These are phyloP conservation scores for Uronychia setigera DNA, from an alignment of 73 alveolate genomes.

Conservation along the genomic window DNA sequence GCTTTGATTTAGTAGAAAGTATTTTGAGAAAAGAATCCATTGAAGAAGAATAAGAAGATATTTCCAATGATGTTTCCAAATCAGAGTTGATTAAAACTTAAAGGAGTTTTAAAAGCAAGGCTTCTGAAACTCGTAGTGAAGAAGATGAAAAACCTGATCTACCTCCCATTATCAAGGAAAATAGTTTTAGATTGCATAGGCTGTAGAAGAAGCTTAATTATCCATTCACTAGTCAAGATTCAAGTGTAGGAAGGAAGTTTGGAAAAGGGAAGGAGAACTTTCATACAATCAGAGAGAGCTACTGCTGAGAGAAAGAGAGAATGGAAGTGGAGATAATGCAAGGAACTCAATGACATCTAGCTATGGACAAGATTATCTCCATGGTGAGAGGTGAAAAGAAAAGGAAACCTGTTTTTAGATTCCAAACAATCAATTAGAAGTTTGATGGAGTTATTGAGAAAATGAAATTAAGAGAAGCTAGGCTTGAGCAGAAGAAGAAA, in stretches of 20 bases:
- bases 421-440: not conserved
- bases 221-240: too few relatives aligned
- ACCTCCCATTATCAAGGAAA: not conserved
- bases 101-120: too few relatives aligned
- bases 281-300: not conserved
- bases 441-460: not conserved
- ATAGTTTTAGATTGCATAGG: too few relatives aligned
- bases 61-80: too few relatives aligned
- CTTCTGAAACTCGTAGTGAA: not conserved
- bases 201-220: too few relatives aligned
- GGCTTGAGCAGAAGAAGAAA: too few relatives aligned
- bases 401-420: not conserved
- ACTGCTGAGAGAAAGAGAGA: conserved; percentile 1
- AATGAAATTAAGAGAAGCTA: too few relatives aligned
- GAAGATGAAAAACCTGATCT: not conserved
- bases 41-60: too few relatives aligned
- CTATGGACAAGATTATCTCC: not conserved
- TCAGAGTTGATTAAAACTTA: too few relatives aligned
- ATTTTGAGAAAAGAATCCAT: too few relatives aligned
- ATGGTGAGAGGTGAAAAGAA: not conserved
- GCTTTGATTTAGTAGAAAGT: too few relatives aligned
- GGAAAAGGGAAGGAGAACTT: not conserved
- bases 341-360: not conserved
- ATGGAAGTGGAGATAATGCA: not conserved
- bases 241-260: not conserved